These are phyloP conservation scores for Lipomyces mesembrius DNA, from an alignment of 805 yeast species.

Conservation along the genomic window DNA sequence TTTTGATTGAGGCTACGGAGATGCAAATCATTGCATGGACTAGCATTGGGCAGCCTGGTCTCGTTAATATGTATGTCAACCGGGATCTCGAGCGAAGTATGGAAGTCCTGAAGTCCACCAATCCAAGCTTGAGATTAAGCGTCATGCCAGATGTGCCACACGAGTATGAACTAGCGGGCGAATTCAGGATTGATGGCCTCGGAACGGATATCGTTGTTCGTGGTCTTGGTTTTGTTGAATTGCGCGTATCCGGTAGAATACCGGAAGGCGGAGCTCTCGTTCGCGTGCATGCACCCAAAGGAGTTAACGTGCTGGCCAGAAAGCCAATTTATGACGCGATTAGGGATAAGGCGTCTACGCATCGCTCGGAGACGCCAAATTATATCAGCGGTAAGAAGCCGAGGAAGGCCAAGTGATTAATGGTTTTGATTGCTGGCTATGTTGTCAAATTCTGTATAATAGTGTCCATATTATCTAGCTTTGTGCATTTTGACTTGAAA, in stretches of 20 bases:
- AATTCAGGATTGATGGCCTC: constrained; percentile 29
- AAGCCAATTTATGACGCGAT: constrained; percentile 25
- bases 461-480: constrained; percentile 1
- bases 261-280: constrained; percentile 42
- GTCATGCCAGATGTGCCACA: constrained; percentile 22
- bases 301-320: constrained; percentile 40
- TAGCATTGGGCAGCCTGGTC: constrained; percentile 39
- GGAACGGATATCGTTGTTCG: constrained; percentile 42
- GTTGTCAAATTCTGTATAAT: constrained; percentile 1
- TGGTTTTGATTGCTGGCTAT: not conserved
- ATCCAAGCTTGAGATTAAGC: constrained; percentile 40
- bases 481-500: constrained; percentile 1
- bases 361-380: not conserved
- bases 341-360: constrained; percentile 4
- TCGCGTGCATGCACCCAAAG: constrained; percentile 39
- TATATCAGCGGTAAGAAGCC: not conserved
- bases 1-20: constrained; percentile 41
- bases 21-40: constrained; percentile 43
- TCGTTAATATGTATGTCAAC: constrained; percentile 37
- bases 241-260: constrained; percentile 42
- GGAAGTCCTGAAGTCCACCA: constrained; percentile 29
- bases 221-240: constrained; percentile 45
- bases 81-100: constrained; percentile 38
- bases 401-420: not conserved
- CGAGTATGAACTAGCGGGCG: constrained; percentile 11